Conservation (phyloP, 352 stramenopile genomes). For the Phytophthora nicotianae region DNA sequence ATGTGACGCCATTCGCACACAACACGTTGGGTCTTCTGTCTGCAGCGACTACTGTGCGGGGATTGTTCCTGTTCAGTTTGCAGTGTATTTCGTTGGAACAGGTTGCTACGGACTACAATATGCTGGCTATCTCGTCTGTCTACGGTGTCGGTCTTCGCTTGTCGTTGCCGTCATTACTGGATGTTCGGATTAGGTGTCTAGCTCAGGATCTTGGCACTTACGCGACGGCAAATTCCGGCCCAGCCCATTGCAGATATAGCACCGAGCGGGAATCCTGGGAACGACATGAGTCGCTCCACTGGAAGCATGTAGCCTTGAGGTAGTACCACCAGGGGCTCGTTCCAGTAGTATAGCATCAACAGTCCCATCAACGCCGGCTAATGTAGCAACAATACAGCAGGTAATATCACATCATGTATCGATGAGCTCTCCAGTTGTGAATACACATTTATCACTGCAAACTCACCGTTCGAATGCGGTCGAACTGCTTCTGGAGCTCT, state of each 20-base stretch:
- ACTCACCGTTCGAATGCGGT: constrained; percentile 74
- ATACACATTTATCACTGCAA: neutral
- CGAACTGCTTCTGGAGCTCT: constrained; percentile 74
- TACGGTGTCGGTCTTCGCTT: constrained; percentile 2
- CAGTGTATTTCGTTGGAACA: constrained; percentile 20
- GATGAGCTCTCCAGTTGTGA: neutral
- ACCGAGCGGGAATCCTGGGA: constrained; percentile 78
- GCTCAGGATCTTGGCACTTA: constrained; percentile 68
- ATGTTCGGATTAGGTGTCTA: constrained; percentile 26
- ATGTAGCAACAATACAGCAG: constrained; percentile 1
- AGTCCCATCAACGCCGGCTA: constrained; percentile 66
- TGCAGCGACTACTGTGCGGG: too few species aligned
- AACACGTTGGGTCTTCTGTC: constrained; percentile 23
- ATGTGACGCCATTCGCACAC: constrained; percentile 55
- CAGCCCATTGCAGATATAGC: constrained; percentile 79
- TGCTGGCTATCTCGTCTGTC: constrained; percentile 8
- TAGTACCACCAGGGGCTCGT: constrained; percentile 71
- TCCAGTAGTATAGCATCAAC: constrained; percentile 76
- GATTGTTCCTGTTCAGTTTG: constrained; percentile 6
- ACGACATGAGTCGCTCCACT: constrained; percentile 75
- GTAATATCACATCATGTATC: too few species aligned
- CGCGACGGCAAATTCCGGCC: constrained; percentile 75
- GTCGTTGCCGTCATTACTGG: neutral
- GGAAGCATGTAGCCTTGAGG: constrained; percentile 79
- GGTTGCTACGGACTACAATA: constrained; percentile 12